Evolutionary conservation across 192 early-diverging fungal species (phyloP).

Genomic region (Coemansia sp.): DNA sequence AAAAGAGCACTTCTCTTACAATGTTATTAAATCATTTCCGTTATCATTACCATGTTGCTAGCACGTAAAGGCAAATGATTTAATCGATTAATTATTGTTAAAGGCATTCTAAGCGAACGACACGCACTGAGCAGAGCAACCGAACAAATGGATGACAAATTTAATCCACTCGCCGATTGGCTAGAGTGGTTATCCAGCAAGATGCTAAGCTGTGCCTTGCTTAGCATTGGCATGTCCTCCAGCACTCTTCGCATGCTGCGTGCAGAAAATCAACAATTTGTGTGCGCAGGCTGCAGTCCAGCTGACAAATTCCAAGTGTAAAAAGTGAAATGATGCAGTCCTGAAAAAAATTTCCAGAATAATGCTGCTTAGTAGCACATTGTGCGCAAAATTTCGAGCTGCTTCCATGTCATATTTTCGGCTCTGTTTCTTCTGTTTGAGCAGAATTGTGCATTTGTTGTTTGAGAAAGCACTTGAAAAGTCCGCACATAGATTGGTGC

Average conservation of each 20-base stretch:
- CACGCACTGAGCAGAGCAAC: slow-evolving; percentile 26
- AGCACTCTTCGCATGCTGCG: slow-evolving; percentile 37
- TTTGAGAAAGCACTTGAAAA: slow-evolving; percentile 1
- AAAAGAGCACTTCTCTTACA: too few species aligned
- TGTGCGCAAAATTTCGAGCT: slow-evolving; percentile 12
- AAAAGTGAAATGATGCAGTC: slow-evolving; percentile 9
- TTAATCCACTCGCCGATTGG: slow-evolving; percentile 43
- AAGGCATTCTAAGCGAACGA: slow-evolving; percentile 21
- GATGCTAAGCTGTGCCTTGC: too few species aligned
- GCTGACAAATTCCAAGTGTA: background rate
- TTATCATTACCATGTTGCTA: too few species aligned
- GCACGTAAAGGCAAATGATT: too few species aligned
- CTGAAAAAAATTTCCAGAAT: slow-evolving; percentile 38
- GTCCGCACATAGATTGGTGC: background rate
- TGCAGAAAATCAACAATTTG: slow-evolving; percentile 6
- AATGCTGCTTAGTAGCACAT: slow-evolving; percentile 34
- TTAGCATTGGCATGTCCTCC: slow-evolving; percentile 19
- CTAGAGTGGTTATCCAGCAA: too few species aligned
- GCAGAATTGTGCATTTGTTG: background rate
- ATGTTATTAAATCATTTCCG: too few species aligned
- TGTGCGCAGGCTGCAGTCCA: slow-evolving; percentile 11
- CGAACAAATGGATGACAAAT: slow-evolving; percentile 17
- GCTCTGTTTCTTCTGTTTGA: background rate
- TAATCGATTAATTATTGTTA: slow-evolving; percentile 30
- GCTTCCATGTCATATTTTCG: background rate